A percentile compares a stretch with the other conserved stretches of the same genome.
Evolutionary conservation across 176 grass and related monocot genomes (phyloP).

Genomic region (Aegilops umbellulata): DNA sequence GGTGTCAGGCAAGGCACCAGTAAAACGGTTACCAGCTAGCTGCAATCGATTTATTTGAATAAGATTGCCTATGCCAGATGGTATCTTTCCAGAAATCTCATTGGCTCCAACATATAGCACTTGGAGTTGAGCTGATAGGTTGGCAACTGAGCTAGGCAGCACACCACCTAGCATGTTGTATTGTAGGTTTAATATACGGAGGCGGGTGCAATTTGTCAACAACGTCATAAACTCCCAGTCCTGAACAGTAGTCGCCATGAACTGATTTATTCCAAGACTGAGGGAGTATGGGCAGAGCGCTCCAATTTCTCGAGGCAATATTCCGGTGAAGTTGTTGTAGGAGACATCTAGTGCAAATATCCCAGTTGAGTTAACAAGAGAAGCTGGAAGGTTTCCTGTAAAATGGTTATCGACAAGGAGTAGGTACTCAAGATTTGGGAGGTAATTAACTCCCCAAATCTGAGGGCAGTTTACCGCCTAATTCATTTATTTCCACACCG

Average conservation of each 20-base stretch:
- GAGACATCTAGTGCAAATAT: constrained; percentile 22
- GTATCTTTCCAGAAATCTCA: constrained; percentile 33
- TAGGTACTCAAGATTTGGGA: constrained; percentile 26
- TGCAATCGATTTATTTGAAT: background rate
- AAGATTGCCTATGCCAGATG: constrained; percentile 30
- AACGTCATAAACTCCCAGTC: constrained; percentile 24
- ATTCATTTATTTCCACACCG: too few relatives aligned
- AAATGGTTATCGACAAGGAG: constrained; percentile 18
- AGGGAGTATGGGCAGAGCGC: constrained; percentile 30
- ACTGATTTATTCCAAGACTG: background rate
- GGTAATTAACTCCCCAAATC: constrained; percentile 18
- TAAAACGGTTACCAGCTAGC: constrained; percentile 9
- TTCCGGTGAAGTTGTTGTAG: constrained; percentile 37
- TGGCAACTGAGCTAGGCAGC: constrained; percentile 31
- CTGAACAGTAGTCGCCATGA: background rate
- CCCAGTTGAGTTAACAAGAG: constrained; percentile 34
- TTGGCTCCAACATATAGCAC: constrained; percentile 20
- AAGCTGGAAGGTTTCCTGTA: constrained; percentile 32
- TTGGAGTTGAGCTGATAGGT: constrained; percentile 32
- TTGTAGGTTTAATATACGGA: constrained; percentile 10
- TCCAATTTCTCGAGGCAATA: constrained; percentile 31
- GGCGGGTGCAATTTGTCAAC: constrained; percentile 47
- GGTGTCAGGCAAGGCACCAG: constrained; percentile 33
- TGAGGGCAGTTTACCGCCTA: constrained; percentile 23
- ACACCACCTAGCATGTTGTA: constrained; percentile 26